Percentiles rank a stretch among this genome's conserved stretches.
Conservation (phyloP, 176 grass and related monocot species). For the Elaeis guineensis region DNA sequence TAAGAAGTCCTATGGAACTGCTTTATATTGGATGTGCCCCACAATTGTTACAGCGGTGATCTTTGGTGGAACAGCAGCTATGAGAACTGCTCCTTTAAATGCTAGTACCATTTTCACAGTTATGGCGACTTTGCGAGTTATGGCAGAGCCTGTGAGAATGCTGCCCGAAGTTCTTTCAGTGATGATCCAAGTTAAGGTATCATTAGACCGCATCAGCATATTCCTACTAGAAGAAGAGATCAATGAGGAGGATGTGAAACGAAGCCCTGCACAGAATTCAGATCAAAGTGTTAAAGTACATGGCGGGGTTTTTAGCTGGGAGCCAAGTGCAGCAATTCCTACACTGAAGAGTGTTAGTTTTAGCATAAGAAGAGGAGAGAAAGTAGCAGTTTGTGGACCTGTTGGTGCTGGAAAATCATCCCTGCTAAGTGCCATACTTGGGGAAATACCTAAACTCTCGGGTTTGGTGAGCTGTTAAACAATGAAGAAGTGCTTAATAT, state of each 20-base stretch:
- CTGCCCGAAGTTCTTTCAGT: constrained; percentile 71
- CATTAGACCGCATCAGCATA: constrained; percentile 58
- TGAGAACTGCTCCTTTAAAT: constrained; percentile 58
- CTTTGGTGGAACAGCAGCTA: constrained; percentile 44
- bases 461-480: constrained; percentile 59
- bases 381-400: constrained; percentile 66
- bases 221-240: constrained; percentile 89
- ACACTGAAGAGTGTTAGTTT: constrained; percentile 54
- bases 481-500: not conserved
- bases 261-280: constrained; percentile 16
- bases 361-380: constrained; percentile 41
- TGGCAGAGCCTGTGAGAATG: constrained; percentile 77
- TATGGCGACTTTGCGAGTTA: constrained; percentile 60
- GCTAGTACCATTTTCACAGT: constrained; percentile 77
- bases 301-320: constrained; percentile 60
- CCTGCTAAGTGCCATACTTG: constrained; percentile 64
- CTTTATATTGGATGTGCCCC: constrained; percentile 76
- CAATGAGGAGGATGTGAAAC: constrained; percentile 47
- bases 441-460: constrained; percentile 66
- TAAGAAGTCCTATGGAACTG: constrained; percentile 69
- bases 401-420: constrained; percentile 93
- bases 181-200: constrained; percentile 89
- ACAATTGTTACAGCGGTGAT: constrained; percentile 74
- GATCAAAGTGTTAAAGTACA: constrained; percentile 32
- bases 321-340: constrained; percentile 24